Conservation (phyloP, 2,329 filamentous ascomycete species). For the Claviceps arundinis region DNA sequence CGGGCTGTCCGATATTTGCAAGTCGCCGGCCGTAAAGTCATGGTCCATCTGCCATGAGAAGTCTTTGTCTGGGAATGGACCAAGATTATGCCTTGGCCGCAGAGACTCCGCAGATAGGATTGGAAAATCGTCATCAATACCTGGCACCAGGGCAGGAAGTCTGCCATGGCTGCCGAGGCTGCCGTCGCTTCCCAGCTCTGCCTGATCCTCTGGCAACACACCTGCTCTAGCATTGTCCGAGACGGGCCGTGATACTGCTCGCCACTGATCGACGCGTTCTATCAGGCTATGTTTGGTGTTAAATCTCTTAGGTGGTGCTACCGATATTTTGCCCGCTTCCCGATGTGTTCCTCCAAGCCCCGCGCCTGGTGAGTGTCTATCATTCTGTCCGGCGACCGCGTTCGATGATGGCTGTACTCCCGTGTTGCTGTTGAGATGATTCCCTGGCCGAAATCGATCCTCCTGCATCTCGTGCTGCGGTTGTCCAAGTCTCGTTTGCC, state of each 20-base stretch:
- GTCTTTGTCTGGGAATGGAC: conserved; percentile 34
- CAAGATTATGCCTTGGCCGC: neutral
- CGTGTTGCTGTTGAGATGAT: conserved; percentile 19
- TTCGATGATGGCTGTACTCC: neutral
- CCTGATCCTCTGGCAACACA: conserved; percentile 6
- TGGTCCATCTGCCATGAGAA: conserved; percentile 43
- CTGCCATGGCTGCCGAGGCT: conserved; percentile 17
- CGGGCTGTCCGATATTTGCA: conserved; percentile 44
- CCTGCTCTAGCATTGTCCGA: neutral
- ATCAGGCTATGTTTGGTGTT: neutral
- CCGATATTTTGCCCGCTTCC: neutral
- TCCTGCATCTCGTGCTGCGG: conserved; percentile 17
- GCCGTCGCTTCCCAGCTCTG: conserved; percentile 15
- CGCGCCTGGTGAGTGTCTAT: neutral
- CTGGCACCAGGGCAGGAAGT: conserved; percentile 25
- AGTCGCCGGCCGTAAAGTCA: conserved; percentile 43
- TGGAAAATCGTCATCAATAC: conserved; percentile 22
- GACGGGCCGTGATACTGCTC: conserved; percentile 1
- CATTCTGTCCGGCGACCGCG: conserved; percentile 10
- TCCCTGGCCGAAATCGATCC: conserved; percentile 16
- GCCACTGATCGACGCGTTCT: conserved; percentile 6
- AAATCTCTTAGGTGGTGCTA: neutral
- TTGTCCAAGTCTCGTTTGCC: conserved; percentile 21
- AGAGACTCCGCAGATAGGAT: conserved; percentile 20
- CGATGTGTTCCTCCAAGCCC: neutral